Percentiles rank a stretch among this genome's conserved stretches.
Conservation (phyloP, 2,329 filamentous ascomycete species). For the Trichoderma asperellum region DNA sequence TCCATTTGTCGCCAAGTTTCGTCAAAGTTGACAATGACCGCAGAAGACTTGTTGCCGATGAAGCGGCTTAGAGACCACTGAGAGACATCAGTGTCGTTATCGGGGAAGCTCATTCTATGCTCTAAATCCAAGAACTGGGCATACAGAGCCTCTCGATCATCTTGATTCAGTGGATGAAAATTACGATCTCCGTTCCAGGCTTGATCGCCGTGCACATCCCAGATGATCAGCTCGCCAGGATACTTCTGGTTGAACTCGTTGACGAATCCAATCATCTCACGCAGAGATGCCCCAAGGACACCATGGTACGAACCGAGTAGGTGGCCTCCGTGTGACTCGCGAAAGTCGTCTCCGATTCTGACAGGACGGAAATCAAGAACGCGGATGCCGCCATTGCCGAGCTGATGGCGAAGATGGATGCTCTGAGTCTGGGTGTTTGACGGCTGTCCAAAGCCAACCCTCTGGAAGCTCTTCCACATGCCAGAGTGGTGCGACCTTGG, state of each 20-base stretch:
- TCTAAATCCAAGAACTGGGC: constrained; percentile 33
- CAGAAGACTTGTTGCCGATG: constrained; percentile 35
- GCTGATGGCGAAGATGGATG: constrained; percentile 34
- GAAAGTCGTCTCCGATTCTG: constrained; percentile 20
- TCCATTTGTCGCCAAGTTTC: constrained; percentile 32
- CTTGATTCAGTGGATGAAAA: constrained; percentile 5
- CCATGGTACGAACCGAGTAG: constrained; percentile 34
- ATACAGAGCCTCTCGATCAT: constrained; percentile 31
- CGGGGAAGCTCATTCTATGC: constrained; percentile 33
- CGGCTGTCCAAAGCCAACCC: constrained; percentile 24
- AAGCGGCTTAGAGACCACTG: constrained; percentile 35
- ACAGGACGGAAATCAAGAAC: constrained; percentile 40
- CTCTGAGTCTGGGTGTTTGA: constrained; percentile 37
- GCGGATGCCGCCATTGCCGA: constrained; percentile 37
- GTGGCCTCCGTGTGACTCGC: constrained; percentile 33
- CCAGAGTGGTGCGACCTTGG: constrained; percentile 42
- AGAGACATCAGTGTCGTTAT: constrained; percentile 35
- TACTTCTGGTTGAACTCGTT: constrained; percentile 38
- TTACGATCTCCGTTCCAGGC: not conserved
- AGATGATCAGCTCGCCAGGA: constrained; percentile 43
- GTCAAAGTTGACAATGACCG: constrained; percentile 39
- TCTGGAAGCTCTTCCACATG: constrained; percentile 31
- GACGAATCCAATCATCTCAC: constrained; percentile 38
- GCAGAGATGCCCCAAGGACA: constrained; percentile 34
- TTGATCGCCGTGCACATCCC: constrained; percentile 36